phyloP scores from a whole-genome alignment of 1,284 basidiomycete species.

The Sporisorium graminicola region DNA sequence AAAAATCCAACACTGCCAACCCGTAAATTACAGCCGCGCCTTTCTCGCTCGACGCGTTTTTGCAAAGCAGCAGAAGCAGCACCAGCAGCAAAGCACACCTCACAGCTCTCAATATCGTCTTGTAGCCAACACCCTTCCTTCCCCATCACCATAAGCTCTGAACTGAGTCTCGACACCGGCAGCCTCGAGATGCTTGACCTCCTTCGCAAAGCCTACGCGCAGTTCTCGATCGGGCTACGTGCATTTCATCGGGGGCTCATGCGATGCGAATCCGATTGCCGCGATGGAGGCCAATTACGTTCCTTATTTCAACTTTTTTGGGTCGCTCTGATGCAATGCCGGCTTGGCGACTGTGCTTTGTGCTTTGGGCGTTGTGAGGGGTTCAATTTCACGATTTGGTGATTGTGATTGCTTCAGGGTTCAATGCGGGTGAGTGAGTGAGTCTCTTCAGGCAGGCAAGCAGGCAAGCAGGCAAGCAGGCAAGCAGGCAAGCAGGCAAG shows the following conservation, averaged over 20 bases:
- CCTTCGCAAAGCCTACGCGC: neutral
- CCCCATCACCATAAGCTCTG: too few relatives aligned
- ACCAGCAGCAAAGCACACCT: neutral
- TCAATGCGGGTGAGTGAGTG: neutral
- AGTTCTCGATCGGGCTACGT: neutral
- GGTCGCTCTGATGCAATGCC: too few relatives aligned
- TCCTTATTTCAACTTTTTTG: too few relatives aligned
- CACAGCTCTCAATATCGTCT: neutral
- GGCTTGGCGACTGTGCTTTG: too few relatives aligned
- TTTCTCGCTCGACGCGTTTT: neutral
- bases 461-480: too few relatives aligned
- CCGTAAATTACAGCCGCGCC: constrained; percentile 28
- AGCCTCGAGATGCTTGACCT: neutral
- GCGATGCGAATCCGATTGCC: neutral
- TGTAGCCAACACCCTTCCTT: neutral
- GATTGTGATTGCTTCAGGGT: neutral
- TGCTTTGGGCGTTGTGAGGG: neutral
- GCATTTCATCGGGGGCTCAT: neutral
- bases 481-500: too few relatives aligned
- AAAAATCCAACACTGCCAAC: neutral
- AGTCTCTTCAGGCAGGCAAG: neutral
- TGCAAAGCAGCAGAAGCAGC: neutral
- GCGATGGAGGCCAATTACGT: neutral
- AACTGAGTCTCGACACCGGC: too few relatives aligned
- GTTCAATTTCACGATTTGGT: too few relatives aligned